Percentiles rank a stretch among this genome's conserved stretches.
Evolutionary conservation across 306 rosid species (phyloP).

Genomic region (Vicia faba): DNA sequence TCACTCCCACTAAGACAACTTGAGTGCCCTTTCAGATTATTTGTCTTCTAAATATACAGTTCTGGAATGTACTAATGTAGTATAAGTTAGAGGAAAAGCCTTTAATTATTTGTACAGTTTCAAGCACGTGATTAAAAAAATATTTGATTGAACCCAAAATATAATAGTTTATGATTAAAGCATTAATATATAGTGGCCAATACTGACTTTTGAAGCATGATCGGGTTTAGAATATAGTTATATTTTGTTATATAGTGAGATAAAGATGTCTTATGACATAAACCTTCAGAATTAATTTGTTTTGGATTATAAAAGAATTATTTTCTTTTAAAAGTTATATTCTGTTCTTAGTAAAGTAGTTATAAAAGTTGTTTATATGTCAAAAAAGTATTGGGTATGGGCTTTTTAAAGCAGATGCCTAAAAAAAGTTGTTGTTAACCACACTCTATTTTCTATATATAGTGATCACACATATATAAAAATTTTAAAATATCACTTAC

Average conservation of each 20-base stretch:
- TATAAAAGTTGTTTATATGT: too few species aligned
- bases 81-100: not conserved
- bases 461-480: too few species aligned
- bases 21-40: slow-evolving; percentile 26
- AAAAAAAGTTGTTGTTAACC: too few species aligned
- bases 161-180: not conserved
- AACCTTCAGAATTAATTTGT: not conserved
- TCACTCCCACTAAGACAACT: slow-evolving; percentile 38
- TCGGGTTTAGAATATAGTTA: slow-evolving; percentile 12
- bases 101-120: slow-evolving; percentile 27
- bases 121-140: slow-evolving; percentile 45
- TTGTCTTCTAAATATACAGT: not conserved
- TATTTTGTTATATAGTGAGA: slow-evolving; percentile 1
- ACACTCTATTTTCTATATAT: too few species aligned
- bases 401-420: too few species aligned
- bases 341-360: too few species aligned
- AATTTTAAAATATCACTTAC: too few species aligned
- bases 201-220: slow-evolving; percentile 37
- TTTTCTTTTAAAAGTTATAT: too few species aligned
- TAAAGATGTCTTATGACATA: not conserved
- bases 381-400: too few species aligned
- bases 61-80: not conserved
- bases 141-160: not conserved
- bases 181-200: slow-evolving; percentile 39
- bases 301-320: too few species aligned